Conservation (phyloP, 225 moss, liverwort and hornwort genomes). For the Polytrichum formosum region DNA sequence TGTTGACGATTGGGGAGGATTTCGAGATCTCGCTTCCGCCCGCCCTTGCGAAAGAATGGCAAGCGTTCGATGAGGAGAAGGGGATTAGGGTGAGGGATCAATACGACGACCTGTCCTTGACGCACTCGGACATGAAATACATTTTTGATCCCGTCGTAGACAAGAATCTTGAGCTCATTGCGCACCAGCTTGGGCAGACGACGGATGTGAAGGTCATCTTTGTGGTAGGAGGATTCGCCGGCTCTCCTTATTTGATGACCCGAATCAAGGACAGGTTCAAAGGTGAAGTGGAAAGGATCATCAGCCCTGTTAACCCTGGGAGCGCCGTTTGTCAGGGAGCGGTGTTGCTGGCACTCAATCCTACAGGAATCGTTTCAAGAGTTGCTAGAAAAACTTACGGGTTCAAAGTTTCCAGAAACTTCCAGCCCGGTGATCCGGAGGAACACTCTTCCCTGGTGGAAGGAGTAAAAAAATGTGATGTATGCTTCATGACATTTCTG, state of each 20-base stretch:
- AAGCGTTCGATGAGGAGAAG: neutral
- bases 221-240: slow-evolving; percentile 61
- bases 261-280: slow-evolving; percentile 34
- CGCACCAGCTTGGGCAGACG: slow-evolving; percentile 25
- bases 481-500: slow-evolving; percentile 41
- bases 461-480: slow-evolving; percentile 28
- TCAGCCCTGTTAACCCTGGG: slow-evolving; percentile 48
- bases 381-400: slow-evolving; percentile 54
- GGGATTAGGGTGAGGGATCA: neutral
- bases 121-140: slow-evolving; percentile 19
- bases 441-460: slow-evolving; percentile 12
- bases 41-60: slow-evolving; percentile 9
- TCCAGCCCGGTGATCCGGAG: slow-evolving; percentile 17
- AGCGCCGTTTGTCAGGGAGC: slow-evolving; percentile 62
- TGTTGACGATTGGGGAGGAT: neutral
- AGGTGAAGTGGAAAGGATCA: slow-evolving; percentile 20
- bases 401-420: slow-evolving; percentile 21
- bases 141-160: slow-evolving; percentile 67
- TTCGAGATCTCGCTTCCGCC: neutral
- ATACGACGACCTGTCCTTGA: neutral
- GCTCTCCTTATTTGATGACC: slow-evolving; percentile 43
- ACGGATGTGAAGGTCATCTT: slow-evolving; percentile 52
- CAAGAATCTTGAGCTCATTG: slow-evolving; percentile 39
- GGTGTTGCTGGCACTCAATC: slow-evolving; percentile 28
- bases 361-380: slow-evolving; percentile 32